A percentile compares a stretch with the other conserved stretches of the same genome.
Evolutionary conservation across 257 asterid genomes (phyloP).

Genomic region (Nicotiana attenuata): DNA sequence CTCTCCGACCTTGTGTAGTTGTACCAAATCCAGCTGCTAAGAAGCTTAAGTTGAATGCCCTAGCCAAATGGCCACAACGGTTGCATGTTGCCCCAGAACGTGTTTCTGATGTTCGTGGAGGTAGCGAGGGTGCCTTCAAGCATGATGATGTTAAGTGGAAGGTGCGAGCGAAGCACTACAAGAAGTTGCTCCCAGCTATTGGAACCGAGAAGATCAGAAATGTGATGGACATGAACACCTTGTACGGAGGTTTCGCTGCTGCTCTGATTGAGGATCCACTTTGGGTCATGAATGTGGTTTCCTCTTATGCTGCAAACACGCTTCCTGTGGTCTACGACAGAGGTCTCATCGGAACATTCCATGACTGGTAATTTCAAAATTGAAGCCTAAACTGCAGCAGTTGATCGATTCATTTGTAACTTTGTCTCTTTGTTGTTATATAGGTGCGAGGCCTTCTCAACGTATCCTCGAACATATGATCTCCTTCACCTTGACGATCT

Average conservation of each 20-base stretch:
- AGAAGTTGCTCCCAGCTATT: constrained; percentile 72
- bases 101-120: constrained; percentile 66
- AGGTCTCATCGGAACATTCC: constrained; percentile 91
- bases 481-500: constrained; percentile 85
- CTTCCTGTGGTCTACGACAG: constrained; percentile 88
- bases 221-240: constrained; percentile 95
- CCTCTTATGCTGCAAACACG: constrained; percentile 74
- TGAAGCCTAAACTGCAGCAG: neutral
- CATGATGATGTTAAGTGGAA: constrained; percentile 88
- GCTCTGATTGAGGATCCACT: constrained; percentile 60
- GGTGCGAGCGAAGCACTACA: constrained; percentile 70
- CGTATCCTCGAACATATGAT: constrained; percentile 95
- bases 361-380: constrained; percentile 68
- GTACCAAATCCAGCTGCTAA: constrained; percentile 55
- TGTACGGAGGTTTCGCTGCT: constrained; percentile 93
- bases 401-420: neutral
- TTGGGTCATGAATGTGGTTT: constrained; percentile 95
- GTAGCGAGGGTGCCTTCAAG: constrained; percentile 77
- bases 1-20: constrained; percentile 85
- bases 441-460: constrained; percentile 98
- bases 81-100: constrained; percentile 76
- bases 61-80: constrained; percentile 86
- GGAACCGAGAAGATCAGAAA: constrained; percentile 84
- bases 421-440: neutral
- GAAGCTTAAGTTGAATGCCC: constrained; percentile 47